A percentile compares a stretch with the other conserved stretches of the same genome.
Evolutionary conservation across 768 basidiomycete genomes (phyloP).

Genomic region (Boletus fagicola): DNA sequence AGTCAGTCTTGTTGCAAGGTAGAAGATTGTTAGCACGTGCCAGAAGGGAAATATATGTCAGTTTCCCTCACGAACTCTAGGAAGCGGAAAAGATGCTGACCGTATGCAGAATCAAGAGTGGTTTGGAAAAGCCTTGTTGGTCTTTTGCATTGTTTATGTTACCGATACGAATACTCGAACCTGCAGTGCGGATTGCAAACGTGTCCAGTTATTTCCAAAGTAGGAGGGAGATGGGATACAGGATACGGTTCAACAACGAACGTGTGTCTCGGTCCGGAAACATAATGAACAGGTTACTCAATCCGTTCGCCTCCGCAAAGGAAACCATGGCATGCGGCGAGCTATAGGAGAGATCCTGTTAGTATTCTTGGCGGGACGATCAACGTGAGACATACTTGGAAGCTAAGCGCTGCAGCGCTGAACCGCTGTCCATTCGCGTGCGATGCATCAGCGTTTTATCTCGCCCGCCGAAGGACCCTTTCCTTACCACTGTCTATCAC

Average conservation of each 20-base stretch:
- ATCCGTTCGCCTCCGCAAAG: neutral
- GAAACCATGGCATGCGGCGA: neutral
- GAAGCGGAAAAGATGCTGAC: no score
- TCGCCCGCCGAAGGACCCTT: neutral
- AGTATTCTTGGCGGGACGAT: neutral
- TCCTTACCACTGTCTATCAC: neutral
- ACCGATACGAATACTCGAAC: neutral
- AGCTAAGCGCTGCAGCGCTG: neutral
- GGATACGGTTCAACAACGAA: neutral
- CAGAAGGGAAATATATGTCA: neutral
- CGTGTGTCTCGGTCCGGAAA: neutral
- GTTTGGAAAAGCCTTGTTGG: neutral
- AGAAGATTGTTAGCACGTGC: neutral
- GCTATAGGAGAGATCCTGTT: neutral
- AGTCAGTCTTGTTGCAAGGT: neutral
- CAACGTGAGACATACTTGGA: neutral
- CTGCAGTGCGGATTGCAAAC: no score
- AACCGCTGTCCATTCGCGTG: neutral
- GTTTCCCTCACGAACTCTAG: no score
- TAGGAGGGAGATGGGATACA: neutral
- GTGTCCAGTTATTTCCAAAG: neutral
- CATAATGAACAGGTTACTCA: neutral
- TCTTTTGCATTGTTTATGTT: neutral
- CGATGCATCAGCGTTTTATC: neutral
- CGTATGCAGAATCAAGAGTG: neutral